These are phyloP conservation scores for Chlorencoelia australis DNA, from an alignment of 2,329 filamentous ascomycete genomes.

Conservation along the genomic window DNA sequence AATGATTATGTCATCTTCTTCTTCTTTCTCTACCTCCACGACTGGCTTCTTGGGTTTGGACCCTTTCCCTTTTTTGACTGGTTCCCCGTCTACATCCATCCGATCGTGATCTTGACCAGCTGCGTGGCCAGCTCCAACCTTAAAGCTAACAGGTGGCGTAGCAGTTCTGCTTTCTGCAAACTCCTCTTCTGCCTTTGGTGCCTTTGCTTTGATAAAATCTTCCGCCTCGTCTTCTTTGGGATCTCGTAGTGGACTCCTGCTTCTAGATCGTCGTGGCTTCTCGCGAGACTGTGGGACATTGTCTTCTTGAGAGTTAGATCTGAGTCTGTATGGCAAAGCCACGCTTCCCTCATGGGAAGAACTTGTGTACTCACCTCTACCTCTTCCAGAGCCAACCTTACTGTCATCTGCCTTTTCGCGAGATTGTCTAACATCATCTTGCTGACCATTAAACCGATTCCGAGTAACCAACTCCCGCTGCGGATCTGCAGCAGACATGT, in stretches of 20 bases:
- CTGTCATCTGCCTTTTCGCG: constrained; percentile 2
- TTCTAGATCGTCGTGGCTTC: constrained; percentile 13
- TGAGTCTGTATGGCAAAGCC: constrained; percentile 3
- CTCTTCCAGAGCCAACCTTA: constrained; percentile 4
- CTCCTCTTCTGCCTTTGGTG: constrained; percentile 12
- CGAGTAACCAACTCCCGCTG: constrained; percentile 4
- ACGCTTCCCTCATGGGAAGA: neutral
- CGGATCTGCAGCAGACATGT: constrained; percentile 1
- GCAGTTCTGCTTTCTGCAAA: constrained; percentile 13
- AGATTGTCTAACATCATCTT: neutral
- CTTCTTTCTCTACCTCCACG: constrained; percentile 26
- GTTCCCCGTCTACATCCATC: constrained; percentile 25
- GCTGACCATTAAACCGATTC: constrained; percentile 6
- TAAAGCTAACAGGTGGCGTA: constrained; percentile 26
- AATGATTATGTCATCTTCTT: constrained; percentile 40
- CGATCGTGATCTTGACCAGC: constrained; percentile 19
- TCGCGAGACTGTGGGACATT: constrained; percentile 14
- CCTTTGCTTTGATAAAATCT: constrained; percentile 9
- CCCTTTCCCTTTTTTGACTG: constrained; percentile 21
- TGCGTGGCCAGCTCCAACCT: constrained; percentile 15
- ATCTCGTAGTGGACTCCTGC: constrained; percentile 10
- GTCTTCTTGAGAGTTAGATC: constrained; percentile 15
- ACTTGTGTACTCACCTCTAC: constrained; percentile 5
- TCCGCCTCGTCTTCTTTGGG: constrained; percentile 8
- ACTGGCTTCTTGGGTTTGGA: constrained; percentile 20